phyloP scores from a whole-genome alignment of 352 stramenopile species.

The Globisporangium orthogonon region DNA sequence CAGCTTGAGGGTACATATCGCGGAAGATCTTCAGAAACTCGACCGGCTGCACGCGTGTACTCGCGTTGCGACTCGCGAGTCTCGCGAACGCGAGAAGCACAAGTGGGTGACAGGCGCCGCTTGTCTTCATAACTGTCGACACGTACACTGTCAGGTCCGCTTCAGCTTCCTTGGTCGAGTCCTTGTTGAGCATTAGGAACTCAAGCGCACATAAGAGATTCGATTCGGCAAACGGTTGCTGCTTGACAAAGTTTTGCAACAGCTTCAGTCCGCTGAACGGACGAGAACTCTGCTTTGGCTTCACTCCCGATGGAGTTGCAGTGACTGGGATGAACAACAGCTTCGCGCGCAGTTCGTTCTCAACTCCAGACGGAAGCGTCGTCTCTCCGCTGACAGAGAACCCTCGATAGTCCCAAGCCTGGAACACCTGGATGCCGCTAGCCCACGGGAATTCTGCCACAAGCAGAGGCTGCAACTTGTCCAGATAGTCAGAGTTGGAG shows the following conservation, averaged over 20 bases:
- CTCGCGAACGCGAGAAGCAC: conserved; percentile 49
- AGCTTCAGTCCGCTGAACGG: conserved; percentile 54
- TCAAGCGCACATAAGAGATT: conserved; percentile 57
- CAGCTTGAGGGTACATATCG: conserved; percentile 44
- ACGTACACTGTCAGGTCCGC: conserved; percentile 38
- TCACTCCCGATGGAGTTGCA: not conserved
- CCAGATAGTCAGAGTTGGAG: conserved; percentile 10
- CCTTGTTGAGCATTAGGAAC: conserved; percentile 38
- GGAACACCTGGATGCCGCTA: conserved; percentile 16
- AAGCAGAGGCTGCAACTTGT: conserved; percentile 24
- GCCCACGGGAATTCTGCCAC: conserved; percentile 22
- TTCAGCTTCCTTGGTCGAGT: conserved; percentile 18
- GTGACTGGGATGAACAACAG: conserved; percentile 20
- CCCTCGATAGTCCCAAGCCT: conserved; percentile 41
- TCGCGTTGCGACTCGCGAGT: conserved; percentile 15
- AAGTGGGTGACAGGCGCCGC: conserved; percentile 33
- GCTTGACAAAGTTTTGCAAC: conserved; percentile 24
- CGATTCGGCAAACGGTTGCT: conserved; percentile 27
- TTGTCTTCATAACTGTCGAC: conserved; percentile 7
- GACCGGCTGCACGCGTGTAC: conserved; percentile 11
- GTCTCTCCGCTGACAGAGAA: conserved; percentile 24
- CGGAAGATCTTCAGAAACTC: conserved; percentile 47
- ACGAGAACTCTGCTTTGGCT: conserved; percentile 7
- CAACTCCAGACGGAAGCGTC: conserved; percentile 24
- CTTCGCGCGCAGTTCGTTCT: conserved; percentile 39